phyloP scores from a whole-genome alignment of 306 rosid genomes.

The Cucurbita moschata region DNA sequence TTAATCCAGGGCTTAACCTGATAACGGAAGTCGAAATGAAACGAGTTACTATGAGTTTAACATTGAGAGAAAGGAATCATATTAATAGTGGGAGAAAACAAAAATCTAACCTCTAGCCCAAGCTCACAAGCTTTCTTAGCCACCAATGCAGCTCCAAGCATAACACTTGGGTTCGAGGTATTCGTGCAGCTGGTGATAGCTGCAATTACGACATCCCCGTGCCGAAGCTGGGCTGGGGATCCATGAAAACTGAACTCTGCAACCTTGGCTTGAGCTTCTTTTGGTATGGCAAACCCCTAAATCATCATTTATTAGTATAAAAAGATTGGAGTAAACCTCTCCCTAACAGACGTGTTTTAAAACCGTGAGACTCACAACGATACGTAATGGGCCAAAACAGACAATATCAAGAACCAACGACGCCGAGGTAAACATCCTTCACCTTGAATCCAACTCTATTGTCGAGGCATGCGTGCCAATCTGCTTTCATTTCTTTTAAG shows the following conservation, averaged over 20 bases:
- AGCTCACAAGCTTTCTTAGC: constrained; percentile 94
- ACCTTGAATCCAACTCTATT: constrained; percentile 96
- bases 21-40: constrained; percentile 1
- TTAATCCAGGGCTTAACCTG: constrained; percentile 97
- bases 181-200: constrained; percentile 99
- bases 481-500: constrained; percentile 80
- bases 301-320: background rate
- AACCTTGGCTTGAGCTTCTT: constrained; percentile 57
- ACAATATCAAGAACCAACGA: too few relatives aligned
- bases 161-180: constrained; percentile 97
- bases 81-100: background rate
- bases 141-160: constrained; percentile 98
- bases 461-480: constrained; percentile 87
- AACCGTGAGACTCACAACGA: too few relatives aligned
- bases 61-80: background rate
- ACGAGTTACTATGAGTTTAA: background rate
- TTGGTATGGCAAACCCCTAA: constrained; percentile 87
- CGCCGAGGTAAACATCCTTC: background rate
- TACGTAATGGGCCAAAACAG: too few relatives aligned
- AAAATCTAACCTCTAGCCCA: constrained; percentile 70
- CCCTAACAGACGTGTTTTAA: too few relatives aligned
- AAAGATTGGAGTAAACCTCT: background rate
- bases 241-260: constrained; percentile 56
- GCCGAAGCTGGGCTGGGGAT: constrained; percentile 66
- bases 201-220: constrained; percentile 92